These are phyloP conservation scores for Globisporangium megalacanthum DNA, from an alignment of 352 stramenopile species.

Conservation along the genomic window DNA sequence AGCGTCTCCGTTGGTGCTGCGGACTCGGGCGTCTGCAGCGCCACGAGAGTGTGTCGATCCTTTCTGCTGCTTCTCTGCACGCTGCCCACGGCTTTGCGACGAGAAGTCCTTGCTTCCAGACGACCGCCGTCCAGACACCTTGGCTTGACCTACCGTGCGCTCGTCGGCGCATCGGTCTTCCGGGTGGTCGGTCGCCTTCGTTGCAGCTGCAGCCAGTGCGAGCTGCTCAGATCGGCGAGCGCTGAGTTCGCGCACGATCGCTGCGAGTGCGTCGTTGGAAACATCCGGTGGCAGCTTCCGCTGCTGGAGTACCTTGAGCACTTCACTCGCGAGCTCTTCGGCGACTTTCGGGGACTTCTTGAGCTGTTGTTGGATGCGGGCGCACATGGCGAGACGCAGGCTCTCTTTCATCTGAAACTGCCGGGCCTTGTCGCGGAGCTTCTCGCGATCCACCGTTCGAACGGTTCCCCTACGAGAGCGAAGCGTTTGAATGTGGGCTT, in stretches of 20 bases:
- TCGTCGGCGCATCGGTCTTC: constrained; percentile 1
- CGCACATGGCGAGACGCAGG: constrained; percentile 58
- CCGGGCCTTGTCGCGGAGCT: constrained; percentile 59
- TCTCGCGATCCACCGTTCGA: constrained; percentile 57
- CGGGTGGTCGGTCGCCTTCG: background rate
- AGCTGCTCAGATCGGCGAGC: constrained; percentile 31
- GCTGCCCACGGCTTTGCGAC: constrained; percentile 4
- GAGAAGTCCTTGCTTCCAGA: constrained; percentile 21
- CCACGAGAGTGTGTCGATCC: background rate
- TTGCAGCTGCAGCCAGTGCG: constrained; percentile 11
- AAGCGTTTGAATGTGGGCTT: background rate
- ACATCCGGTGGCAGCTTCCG: constrained; percentile 29
- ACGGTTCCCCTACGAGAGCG: constrained; percentile 27
- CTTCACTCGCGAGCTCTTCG: constrained; percentile 49
- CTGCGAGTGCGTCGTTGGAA: constrained; percentile 31
- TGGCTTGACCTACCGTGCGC: constrained; percentile 1
- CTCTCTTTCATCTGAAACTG: constrained; percentile 73
- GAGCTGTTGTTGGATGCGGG: constrained; percentile 64
- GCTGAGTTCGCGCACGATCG: constrained; percentile 39
- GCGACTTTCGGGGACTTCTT: constrained; percentile 60
- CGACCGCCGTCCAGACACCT: constrained; percentile 15
- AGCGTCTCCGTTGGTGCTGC: background rate
- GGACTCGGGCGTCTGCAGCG: background rate
- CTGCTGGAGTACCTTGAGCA: constrained; percentile 51
- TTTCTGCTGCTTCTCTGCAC: constrained; percentile 6